phyloP scores from a whole-genome alignment of 345 rosid genomes.

The Citrus reticulata region DNA sequence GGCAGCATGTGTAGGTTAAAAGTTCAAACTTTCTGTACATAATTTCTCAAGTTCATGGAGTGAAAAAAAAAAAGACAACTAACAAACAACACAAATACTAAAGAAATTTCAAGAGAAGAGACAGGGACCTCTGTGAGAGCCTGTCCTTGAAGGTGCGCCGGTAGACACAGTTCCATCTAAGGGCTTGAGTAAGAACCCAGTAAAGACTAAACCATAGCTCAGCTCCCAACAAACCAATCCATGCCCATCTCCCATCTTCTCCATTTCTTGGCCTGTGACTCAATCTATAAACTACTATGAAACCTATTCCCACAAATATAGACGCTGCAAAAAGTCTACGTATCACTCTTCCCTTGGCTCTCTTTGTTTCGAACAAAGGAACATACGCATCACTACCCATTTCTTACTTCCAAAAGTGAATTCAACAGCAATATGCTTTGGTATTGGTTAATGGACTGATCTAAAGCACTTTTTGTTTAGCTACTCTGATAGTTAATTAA shows the following conservation, averaged over 20 bases:
- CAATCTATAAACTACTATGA: constrained; percentile 29
- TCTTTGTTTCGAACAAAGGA: constrained; percentile 37
- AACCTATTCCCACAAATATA: constrained; percentile 26
- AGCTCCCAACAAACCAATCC: constrained; percentile 45
- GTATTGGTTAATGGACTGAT: not conserved
- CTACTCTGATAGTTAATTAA: too few species aligned
- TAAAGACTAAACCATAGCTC: constrained; percentile 48
- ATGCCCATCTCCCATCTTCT: constrained; percentile 33
- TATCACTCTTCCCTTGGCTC: constrained; percentile 17
- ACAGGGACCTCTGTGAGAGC: constrained; percentile 39
- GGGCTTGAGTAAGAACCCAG: constrained; percentile 44
- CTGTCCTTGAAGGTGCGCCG: constrained; percentile 41
- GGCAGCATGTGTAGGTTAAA: not conserved
- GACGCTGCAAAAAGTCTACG: constrained; percentile 30
- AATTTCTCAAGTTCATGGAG: not conserved
- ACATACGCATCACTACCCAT: constrained; percentile 12
- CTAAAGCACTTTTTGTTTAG: not conserved
- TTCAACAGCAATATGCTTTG: not conserved
- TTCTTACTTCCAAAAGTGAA: not conserved
- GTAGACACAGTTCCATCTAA: constrained; percentile 38
- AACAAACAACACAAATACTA: too few species aligned
- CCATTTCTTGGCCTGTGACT: constrained; percentile 22
- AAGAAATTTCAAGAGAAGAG: not conserved
- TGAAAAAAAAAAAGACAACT: not conserved
- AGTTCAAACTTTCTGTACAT: not conserved